Base-by-base conservation (phyloP, 139 green algal species). In the Tetratostichococcus sp. region DNA sequence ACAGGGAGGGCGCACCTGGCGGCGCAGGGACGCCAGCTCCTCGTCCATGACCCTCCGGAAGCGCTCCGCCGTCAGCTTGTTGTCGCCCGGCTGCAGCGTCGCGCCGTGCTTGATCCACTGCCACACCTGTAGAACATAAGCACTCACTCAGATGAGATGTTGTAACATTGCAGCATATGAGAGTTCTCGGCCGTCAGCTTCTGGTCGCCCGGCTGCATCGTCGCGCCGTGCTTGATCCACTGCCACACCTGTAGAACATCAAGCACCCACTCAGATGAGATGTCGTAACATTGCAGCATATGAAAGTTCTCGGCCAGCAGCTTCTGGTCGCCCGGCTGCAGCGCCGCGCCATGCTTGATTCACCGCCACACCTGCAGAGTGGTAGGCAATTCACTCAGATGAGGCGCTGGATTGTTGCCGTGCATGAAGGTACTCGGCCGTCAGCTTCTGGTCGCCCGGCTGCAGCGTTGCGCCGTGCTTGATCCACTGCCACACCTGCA, bases 401-500 rank as follows among this genome's bases (percentile, higher is more conserved):
- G n/a, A n/a, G n/a, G n/a, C n/a, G n/a, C n/a, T n/a, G n/a, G n/a
- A n/a, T n/a, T n/a, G n/a, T n/a, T n/a, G n/a, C n/a, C n/a, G n/a
- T n/a, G n/a, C n/a, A n/a, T n/a, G n/a, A n/a, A n/a, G 85, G 75
- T 81, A 83, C 4, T 85, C 72, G 0, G 70, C 74, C 6, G 85
- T 94, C 31, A 96, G 77, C 1, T 72, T 50, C 30, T 70, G 50
- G 34, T 74, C 58, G 14, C 89, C 90, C 32, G 89, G 82, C n/a
- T 84, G 74, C 65, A 93, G 91, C 14, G 65, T 43, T 17, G 83
- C 89, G 28, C 82, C 80, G 75, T 94, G 86, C 14, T 82, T 84
- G 76, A 94, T 80, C 91, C 91, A 96, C 86, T 96, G 91, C 90
- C 92, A 97, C 70, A 93, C 77, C 82, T 93, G 86, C n/a, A n/a